These are phyloP conservation scores for Termitomyces titanicus DNA, from an alignment of 768 basidiomycete species.

Conservation along the genomic window DNA sequence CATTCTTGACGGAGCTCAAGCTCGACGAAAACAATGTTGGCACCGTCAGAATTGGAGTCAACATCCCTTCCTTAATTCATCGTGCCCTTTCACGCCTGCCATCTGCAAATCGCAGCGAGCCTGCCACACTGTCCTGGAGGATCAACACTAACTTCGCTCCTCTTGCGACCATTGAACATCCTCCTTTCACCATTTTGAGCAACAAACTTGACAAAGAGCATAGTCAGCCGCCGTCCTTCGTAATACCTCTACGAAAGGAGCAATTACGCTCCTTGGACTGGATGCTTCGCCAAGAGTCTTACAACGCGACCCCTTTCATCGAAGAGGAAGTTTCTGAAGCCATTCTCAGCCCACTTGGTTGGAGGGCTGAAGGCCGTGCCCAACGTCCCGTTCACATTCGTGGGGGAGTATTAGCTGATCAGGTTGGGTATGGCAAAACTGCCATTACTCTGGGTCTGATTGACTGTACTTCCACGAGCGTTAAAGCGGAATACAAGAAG, in stretches of 20 bases:
- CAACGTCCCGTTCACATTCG: constrained; percentile 70
- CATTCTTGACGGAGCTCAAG: constrained; percentile 84
- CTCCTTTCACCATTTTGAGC: constrained; percentile 68
- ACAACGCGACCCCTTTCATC: constrained; percentile 65
- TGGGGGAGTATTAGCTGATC: constrained; percentile 92
- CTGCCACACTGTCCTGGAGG: constrained; percentile 67
- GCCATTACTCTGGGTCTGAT: constrained; percentile 91
- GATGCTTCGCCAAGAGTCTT: constrained; percentile 83
- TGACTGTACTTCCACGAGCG: constrained; percentile 58
- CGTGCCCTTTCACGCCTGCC: constrained; percentile 83
- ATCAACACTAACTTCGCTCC: constrained; percentile 78
- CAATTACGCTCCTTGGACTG: constrained; percentile 88
- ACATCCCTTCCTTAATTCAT: constrained; percentile 83
- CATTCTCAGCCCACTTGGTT: constrained; percentile 78
- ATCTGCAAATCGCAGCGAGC: constrained; percentile 41
- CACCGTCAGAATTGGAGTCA: constrained; percentile 79
- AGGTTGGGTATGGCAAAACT: constrained; percentile 97
- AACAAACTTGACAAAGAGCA: constrained; percentile 74
- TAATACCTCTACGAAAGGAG: constrained; percentile 69
- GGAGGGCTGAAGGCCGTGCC: constrained; percentile 93
- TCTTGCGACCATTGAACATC: constrained; percentile 50
- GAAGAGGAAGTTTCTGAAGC: constrained; percentile 96
- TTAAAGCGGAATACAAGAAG: constrained; percentile 55
- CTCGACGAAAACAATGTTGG: constrained; percentile 61
- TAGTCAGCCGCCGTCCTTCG: constrained; percentile 77